Percentiles rank a stretch among this genome's conserved stretches.
Conservation (phyloP, 2,329 filamentous ascomycete species). For the Orbilia quercus region DNA sequence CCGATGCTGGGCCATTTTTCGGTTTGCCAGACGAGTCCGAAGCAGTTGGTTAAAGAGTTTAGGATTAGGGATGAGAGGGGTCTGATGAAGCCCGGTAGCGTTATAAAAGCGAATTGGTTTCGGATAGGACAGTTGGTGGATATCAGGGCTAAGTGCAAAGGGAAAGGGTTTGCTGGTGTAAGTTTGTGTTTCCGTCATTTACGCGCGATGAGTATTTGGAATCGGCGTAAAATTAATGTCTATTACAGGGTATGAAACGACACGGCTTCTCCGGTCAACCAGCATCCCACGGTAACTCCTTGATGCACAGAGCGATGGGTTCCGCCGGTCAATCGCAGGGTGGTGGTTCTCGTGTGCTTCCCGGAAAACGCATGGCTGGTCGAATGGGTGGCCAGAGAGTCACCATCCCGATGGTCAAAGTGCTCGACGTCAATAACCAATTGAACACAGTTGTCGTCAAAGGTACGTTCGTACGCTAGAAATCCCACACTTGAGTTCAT, state of each 20-base stretch:
- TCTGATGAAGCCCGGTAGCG: conserved; percentile 78
- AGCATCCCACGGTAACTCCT: conserved; percentile 93
- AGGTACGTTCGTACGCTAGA: conserved; percentile 66
- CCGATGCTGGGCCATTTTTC: conserved; percentile 90
- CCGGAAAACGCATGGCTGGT: conserved; percentile 98
- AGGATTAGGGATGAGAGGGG: conserved; percentile 79
- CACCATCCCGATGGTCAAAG: conserved; percentile 89
- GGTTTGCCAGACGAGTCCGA: conserved; percentile 81
- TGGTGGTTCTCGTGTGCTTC: conserved; percentile 88
- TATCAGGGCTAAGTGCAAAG: conserved; percentile 79
- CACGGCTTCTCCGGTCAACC: conserved; percentile 90
- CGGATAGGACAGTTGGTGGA: conserved; percentile 90
- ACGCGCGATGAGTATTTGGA: too few species aligned
- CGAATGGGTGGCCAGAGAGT: conserved; percentile 91
- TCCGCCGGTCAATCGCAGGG: conserved; percentile 90
- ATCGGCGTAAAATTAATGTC: neutral
- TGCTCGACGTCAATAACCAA: conserved; percentile 86
- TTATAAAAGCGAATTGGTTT: conserved; percentile 90
- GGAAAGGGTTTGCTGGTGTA: conserved; percentile 89
- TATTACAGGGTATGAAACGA: conserved; percentile 82
- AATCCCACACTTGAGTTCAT: neutral
- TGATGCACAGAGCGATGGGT: conserved; percentile 92
- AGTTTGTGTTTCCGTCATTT: conserved; percentile 59
- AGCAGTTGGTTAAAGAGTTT: conserved; percentile 87
- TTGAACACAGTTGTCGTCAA: conserved; percentile 89